Conservation (phyloP, 1,139 yeast genomes). For the Debaryomycetaceae sp. region DNA sequence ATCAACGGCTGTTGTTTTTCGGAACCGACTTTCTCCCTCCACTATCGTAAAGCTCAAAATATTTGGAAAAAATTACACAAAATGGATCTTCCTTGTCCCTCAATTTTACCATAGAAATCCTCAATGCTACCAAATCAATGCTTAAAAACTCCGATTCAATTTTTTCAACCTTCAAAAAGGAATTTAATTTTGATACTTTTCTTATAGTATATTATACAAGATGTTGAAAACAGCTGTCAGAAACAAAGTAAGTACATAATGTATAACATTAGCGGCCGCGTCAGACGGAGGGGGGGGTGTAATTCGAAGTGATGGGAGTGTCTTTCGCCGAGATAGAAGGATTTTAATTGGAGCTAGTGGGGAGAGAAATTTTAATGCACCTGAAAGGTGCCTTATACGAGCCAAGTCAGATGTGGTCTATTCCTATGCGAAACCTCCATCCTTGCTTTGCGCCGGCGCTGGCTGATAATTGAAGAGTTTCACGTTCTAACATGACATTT, state of each 20-base stretch:
- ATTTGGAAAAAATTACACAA: background rate
- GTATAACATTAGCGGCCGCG: background rate
- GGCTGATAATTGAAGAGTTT: background rate
- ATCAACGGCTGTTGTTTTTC: background rate
- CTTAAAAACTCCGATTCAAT: background rate
- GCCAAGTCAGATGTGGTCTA: too few relatives aligned
- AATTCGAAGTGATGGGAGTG: too few relatives aligned
- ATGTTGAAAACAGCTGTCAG: background rate
- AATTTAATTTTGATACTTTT: too few relatives aligned
- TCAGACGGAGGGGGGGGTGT: background rate
- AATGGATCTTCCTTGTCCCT: background rate
- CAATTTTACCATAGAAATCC: background rate
- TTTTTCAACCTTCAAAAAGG: background rate
- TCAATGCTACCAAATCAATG: background rate
- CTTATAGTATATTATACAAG: background rate
- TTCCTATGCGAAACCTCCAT: too few relatives aligned
- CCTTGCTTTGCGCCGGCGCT: background rate
- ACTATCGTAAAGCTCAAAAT: background rate
- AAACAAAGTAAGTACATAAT: background rate
- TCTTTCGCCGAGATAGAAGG: too few relatives aligned
- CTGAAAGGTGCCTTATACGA: too few relatives aligned
- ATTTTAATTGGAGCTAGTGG: too few relatives aligned
- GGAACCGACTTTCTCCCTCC: background rate
- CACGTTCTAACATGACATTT: constrained; percentile 6
- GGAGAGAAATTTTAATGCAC: too few relatives aligned